Evolutionary conservation across 495 filamentous ascomycete species (phyloP), one percentile per base, ranked within the genome.

Genomic region (Hyaloscypha hepaticicola): DNA sequence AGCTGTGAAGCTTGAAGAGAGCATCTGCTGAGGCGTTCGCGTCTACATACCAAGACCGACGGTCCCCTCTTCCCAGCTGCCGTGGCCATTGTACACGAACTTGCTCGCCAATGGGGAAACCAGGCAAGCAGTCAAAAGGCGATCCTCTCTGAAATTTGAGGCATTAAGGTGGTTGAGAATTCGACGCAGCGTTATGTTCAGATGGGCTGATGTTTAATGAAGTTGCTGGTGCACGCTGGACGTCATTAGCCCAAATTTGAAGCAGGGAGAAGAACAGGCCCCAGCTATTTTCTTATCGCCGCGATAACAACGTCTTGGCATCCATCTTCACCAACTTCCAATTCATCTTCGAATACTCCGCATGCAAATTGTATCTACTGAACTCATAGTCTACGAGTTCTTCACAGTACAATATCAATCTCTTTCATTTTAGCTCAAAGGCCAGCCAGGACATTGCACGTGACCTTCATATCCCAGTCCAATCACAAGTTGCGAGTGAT

Each of bases 1-100:
- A 48, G 9, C 9, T 26, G 27, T 29, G 16, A 33, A 59, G 58
- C 19, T 16, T 45, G 16, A 45, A 19, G 38, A 45, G 16, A 8
- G 28, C 50, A 48, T 22, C 11, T 48, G 25, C 12, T 52, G 26
- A 62, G 33, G 33, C 27, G n/a, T 60, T 27, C 53, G n/a, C 24
- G 11, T 55, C 9, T 21, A 65, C 63, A 45, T 64, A 71, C 69
- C 55, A 71, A 58, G 62, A 71, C 69, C 14, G 67, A 72, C 25
- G 70, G 70, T 22, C 66, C 64, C 62, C 60, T 66, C 28, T 66
- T 71, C 7, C 64, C 61, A 12, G 28, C 50, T 27, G 53, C 45
- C 8, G 59, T 66, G 29, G 67, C 63, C 67, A 70, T 70, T 60
- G 60, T 60, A 48, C 14, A 31, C 19, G 4, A 4, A 45, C 4